A percentile compares a stretch with the other conserved stretches of the same genome.
phyloP scores from a whole-genome alignment of 805 yeast species.

The Saccharomycopsis fodiens region DNA sequence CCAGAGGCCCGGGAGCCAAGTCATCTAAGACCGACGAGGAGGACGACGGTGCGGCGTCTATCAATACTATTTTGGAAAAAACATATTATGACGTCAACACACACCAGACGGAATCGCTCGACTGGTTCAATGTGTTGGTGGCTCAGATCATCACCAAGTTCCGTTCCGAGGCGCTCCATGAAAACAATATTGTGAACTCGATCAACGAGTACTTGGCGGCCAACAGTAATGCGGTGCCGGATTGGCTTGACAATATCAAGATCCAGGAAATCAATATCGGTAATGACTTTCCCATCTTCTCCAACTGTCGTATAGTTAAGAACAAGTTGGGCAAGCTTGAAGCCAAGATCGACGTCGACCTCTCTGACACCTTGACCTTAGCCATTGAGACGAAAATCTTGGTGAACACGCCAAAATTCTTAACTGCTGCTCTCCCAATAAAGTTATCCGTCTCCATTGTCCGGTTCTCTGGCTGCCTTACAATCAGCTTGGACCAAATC shows the following conservation, averaged over 20 bases:
- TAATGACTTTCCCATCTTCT: slow-evolving; percentile 89
- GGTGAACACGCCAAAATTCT: slow-evolving; percentile 74
- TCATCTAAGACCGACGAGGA: slow-evolving; percentile 15
- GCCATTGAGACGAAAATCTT: slow-evolving; percentile 77
- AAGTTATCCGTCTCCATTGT: slow-evolving; percentile 80
- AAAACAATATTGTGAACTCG: slow-evolving; percentile 79
- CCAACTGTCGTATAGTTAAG: slow-evolving; percentile 74
- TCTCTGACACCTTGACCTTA: slow-evolving; percentile 77
- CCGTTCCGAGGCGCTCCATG: slow-evolving; percentile 78
- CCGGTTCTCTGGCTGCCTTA: slow-evolving; percentile 82
- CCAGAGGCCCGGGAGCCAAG: slow-evolving; percentile 26
- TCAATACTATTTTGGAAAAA: slow-evolving; percentile 65
- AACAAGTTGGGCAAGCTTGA: slow-evolving; percentile 51
- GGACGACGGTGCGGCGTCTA: slow-evolving; percentile 23
- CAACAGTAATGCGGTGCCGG: slow-evolving; percentile 59
- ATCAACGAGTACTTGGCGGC: slow-evolving; percentile 54
- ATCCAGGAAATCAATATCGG: slow-evolving; percentile 90
- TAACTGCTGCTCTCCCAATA: slow-evolving; percentile 83
- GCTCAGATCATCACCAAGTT: slow-evolving; percentile 87
- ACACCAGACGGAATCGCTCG: slow-evolving; percentile 85
- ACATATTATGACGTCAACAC: slow-evolving; percentile 86
- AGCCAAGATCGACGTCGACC: slow-evolving; percentile 86
- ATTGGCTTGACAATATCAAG: slow-evolving; percentile 67
- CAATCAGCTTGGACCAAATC: slow-evolving; percentile 51
- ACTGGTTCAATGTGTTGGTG: slow-evolving; percentile 92